A percentile compares a stretch with the other conserved stretches of the same genome.
Conservation (phyloP, 2,329 filamentous ascomycete species). For the Fusarium sp. region DNA sequence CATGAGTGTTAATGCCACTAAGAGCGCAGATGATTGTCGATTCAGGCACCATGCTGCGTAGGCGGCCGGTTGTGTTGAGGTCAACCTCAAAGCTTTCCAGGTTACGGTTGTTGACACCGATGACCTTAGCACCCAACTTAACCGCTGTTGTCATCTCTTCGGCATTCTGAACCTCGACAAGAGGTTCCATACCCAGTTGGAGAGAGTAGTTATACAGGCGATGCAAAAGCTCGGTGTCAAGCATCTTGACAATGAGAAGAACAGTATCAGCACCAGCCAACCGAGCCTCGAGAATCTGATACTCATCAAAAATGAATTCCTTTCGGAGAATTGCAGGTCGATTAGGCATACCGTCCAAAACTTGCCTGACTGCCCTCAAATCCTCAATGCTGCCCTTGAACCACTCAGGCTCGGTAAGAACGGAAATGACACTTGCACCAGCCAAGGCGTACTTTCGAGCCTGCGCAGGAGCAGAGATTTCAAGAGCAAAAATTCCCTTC, state of each 20-base stretch:
- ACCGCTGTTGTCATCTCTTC: conserved; percentile 93
- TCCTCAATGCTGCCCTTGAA: conserved; percentile 99
- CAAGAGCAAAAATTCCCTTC: conserved; percentile 91
- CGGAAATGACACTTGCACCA: conserved; percentile 95
- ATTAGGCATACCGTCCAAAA: conserved; percentile 90
- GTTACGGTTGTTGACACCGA: conserved; percentile 98
- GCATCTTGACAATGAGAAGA: conserved; percentile 97
- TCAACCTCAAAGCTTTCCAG: conserved; percentile 97
- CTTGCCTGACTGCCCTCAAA: conserved; percentile 85
- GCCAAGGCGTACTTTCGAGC: conserved; percentile 92
- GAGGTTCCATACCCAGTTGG: conserved; percentile 93
- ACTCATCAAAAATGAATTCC: conserved; percentile 98
- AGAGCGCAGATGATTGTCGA: conserved; percentile 91
- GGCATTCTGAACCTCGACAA: conserved; percentile 95
- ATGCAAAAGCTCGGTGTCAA: conserved; percentile 78
- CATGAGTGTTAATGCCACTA: conserved; percentile 89
- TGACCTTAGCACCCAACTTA: conserved; percentile 86
- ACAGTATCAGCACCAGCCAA: conserved; percentile 95
- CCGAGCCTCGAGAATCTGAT: conserved; percentile 95
- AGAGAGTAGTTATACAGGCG: conserved; percentile 88
- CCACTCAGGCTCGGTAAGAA: conserved; percentile 98
- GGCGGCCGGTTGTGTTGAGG: conserved; percentile 86
- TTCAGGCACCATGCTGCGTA: conserved; percentile 87
- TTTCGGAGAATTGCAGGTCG: conserved; percentile 92
- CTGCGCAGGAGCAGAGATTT: conserved; percentile 88